Evolutionary conservation across 495 filamentous ascomycete genomes (phyloP), one percentile per base, ranked within the genome.

Genomic region (Rusavskia elegans): DNA sequence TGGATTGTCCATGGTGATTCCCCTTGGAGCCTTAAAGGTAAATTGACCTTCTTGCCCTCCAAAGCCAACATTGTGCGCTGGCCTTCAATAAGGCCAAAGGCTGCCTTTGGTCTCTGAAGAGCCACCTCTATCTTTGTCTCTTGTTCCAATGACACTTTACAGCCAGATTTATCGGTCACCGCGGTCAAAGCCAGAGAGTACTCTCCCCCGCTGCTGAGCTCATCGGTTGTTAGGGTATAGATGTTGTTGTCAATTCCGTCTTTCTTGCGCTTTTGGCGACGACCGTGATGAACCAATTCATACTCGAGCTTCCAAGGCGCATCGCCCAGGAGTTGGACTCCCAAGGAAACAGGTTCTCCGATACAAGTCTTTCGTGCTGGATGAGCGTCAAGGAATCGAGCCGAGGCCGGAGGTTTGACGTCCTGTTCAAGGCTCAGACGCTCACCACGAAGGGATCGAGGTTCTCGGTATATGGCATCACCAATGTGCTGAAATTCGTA

Each of bases 261-360:
- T n/a, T 79, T 70, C 21, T 74, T 75, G 54, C 82, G 71, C 45
- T 84, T 82, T 23, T 74, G 79, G 48, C 87, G 77, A 68, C 85
- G 94, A 35, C 89, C 88, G 54, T 84, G 81, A 62, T 97, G 85
- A n/a, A 95, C 75, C 29, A 97, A 68, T 62, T 97, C 92, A 68
- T 95, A 98, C 57, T 95, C 87, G 8, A 98, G 63, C n/a, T 69
- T 83, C 73, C 87, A 94, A 0, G 92, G 92, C 19, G 77, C 70
- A 54, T 95, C 87, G 32, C 93, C 92, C 49, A 80, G 67, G 42
- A 96, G 76, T 51, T 71, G 64, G 38, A 97, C 76, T 40, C 84
- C 75, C 20, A 89, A 77, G 23, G 78, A 74, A 5, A 87, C 77
- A 25, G 81, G 74, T 50, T 95, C 82, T 29, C 88, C 88, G 42